phyloP scores from a whole-genome alignment of 192 early-diverging fungal species.

The Kickxella alabastrina region DNA sequence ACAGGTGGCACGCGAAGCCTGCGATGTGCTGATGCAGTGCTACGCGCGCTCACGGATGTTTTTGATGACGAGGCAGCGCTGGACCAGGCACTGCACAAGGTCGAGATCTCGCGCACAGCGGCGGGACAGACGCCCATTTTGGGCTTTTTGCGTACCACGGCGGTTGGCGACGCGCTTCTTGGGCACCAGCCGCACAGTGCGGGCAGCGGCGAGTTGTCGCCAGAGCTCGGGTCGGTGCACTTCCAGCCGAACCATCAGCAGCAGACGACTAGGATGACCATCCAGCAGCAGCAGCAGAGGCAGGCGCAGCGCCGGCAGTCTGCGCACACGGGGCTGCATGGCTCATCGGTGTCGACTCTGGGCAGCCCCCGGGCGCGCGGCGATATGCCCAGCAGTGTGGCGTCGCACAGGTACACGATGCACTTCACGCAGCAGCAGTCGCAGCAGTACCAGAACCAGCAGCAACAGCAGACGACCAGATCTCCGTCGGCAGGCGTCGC shows the following conservation, averaged over 20 bases:
- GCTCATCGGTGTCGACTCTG: background rate
- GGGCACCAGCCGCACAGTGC: conserved; percentile 16
- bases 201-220: background rate
- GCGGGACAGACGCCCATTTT: conserved; percentile 31
- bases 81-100: conserved; percentile 34
- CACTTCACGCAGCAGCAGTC: conserved; percentile 19
- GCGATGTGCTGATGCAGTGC: conserved; percentile 61
- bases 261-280: background rate
- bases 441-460: conserved; percentile 8
- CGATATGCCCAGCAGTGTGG: conserved; percentile 5
- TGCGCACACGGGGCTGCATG: conserved; percentile 5
- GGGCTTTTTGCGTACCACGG: conserved; percentile 11
- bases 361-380: background rate
- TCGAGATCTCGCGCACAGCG: conserved; percentile 34
- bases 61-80: conserved; percentile 25
- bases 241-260: background rate
- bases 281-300: conserved; percentile 6
- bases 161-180: conserved; percentile 39
- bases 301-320: conserved; percentile 19
- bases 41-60: conserved; percentile 44
- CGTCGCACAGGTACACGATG: conserved; percentile 43
- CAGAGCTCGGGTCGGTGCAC: background rate
- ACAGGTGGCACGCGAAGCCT: conserved; percentile 60
- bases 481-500: too few species aligned
- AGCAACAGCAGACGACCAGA: too few species aligned